Base-by-base conservation (phyloP, 2,329 filamentous ascomycete species). In the Paecilomyces niveus region DNA sequence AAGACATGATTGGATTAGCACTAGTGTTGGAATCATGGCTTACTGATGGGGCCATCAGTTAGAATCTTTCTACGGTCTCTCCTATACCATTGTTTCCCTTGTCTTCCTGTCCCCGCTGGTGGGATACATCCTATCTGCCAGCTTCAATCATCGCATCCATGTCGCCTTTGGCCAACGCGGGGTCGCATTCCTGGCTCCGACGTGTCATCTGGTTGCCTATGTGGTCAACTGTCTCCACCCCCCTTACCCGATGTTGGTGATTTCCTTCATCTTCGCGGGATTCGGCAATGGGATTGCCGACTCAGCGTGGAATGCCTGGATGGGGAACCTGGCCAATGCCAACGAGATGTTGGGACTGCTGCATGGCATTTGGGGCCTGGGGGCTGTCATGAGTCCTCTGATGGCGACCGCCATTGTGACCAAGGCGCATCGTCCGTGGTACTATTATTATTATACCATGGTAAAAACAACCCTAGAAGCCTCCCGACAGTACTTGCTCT, bases 341-440 rank as follows among this genome's bases (percentile, higher is more conserved):
- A 91, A 92, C 68, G 85, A 90, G 67, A 78, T 92, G 0, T 80
- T 91, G 1, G 89, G 89, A 1, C 80, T 91, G 59, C 73, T 92
- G 26, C 89, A 92, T 68, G 87, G 83, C 0, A 83, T 83, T 39
- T 93, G 91, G 66, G 88, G 88, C 0, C 67, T 89, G 0, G 89
- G 89, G 33, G 8, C 8, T 15, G 33, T 39, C 8, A 76, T 90
- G n/a, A 78, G 81, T 1, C 89, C 89, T 0, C 72, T 91, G 2
- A 81, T 91, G 59, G 88, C 88, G 1, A 90, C 89, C 0, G 81
- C 81, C 15, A 84, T 92, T 81, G 82, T 91, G 22, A 85, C 86
- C 0, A 85, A 84, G 64, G 15, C 33, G 15, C 8, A 39, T 8
- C 15, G 8, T 8, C 33, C 15, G 33, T 8, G 8, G 33, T 82